A percentile compares a stretch with the other conserved stretches of the same genome.
These are phyloP conservation scores for Colletotrichum incanum DNA, from an alignment of 2,329 filamentous ascomycete genomes.

Conservation along the genomic window DNA sequence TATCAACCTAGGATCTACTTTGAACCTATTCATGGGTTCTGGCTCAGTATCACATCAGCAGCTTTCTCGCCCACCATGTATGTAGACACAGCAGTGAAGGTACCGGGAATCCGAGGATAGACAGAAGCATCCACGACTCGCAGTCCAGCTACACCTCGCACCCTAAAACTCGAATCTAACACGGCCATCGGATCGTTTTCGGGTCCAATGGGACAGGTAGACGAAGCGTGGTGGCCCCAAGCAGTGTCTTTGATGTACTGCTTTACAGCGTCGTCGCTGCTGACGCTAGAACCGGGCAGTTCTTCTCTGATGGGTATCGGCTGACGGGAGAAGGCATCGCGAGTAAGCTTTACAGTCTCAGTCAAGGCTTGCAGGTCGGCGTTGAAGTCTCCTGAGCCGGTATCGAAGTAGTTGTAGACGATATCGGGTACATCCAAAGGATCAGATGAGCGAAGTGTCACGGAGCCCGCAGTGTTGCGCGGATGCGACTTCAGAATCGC, in stretches of 20 bases:
- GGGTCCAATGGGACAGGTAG: slow-evolving; percentile 52
- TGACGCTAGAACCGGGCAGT: slow-evolving; percentile 44
- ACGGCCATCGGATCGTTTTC: slow-evolving; percentile 56
- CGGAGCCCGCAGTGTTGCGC: slow-evolving; percentile 73
- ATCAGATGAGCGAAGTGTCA: slow-evolving; percentile 73
- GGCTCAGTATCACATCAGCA: slow-evolving; percentile 50
- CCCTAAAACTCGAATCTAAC: slow-evolving; percentile 65
- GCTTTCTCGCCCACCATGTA: slow-evolving; percentile 55
- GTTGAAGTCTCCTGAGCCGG: slow-evolving; percentile 62
- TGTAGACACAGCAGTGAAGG: slow-evolving; percentile 52
- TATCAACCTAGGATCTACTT: not conserved
- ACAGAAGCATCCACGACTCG: slow-evolving; percentile 63
- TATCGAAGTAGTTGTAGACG: slow-evolving; percentile 73
- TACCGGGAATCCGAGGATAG: slow-evolving; percentile 56
- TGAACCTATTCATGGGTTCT: not conserved
- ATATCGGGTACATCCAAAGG: slow-evolving; percentile 77
- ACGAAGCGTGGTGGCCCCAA: slow-evolving; percentile 55
- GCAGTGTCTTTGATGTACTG: slow-evolving; percentile 51
- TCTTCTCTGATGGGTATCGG: slow-evolving; percentile 44
- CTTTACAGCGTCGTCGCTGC: slow-evolving; percentile 42
- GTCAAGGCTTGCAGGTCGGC: slow-evolving; percentile 68
- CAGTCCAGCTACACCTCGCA: slow-evolving; percentile 61
- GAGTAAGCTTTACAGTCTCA: slow-evolving; percentile 69
- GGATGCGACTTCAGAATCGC: slow-evolving; percentile 74
- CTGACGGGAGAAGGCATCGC: slow-evolving; percentile 57